phyloP scores from a whole-genome alignment of 306 rosid species.

The Trifolium fragiferum region DNA sequence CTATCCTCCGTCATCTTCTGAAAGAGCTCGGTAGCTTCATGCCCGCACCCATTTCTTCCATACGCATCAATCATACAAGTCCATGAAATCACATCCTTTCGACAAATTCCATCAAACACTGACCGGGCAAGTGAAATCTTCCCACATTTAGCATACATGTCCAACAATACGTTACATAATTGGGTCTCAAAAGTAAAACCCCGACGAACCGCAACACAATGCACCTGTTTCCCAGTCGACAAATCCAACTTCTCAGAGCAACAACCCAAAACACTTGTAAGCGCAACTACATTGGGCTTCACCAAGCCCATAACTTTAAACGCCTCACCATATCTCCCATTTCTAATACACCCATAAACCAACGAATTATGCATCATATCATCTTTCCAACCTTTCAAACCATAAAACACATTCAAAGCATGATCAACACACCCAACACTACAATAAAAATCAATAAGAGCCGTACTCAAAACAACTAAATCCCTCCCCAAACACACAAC shows the following conservation, averaged over 20 bases:
- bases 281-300: conserved; percentile 61
- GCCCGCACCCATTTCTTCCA: conserved; percentile 59
- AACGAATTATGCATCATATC: conserved; percentile 56
- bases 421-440: conserved; percentile 51
- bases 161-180: conserved; percentile 58
- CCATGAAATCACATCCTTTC: conserved; percentile 63
- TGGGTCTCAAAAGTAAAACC: conserved; percentile 56
- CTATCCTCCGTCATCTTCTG: conserved; percentile 47
- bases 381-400: conserved; percentile 54
- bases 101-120: conserved; percentile 50
- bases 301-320: conserved; percentile 52
- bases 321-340: conserved; percentile 51
- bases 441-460: conserved; percentile 67
- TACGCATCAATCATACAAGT: conserved; percentile 66
- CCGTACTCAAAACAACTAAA: conserved; percentile 66
- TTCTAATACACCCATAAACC: conserved; percentile 63
- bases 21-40: conserved; percentile 54
- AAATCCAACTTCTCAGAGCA: conserved; percentile 67
- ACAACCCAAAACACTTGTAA: conserved; percentile 62
- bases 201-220: conserved; percentile 59
- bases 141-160: conserved; percentile 75
- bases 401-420: conserved; percentile 55
- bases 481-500: conserved; percentile 63
- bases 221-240: conserved; percentile 66
- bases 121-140: conserved; percentile 44